Base-by-base conservation (phyloP, 345 rosid species). In the Eucalyptus cloeziana region DNA sequence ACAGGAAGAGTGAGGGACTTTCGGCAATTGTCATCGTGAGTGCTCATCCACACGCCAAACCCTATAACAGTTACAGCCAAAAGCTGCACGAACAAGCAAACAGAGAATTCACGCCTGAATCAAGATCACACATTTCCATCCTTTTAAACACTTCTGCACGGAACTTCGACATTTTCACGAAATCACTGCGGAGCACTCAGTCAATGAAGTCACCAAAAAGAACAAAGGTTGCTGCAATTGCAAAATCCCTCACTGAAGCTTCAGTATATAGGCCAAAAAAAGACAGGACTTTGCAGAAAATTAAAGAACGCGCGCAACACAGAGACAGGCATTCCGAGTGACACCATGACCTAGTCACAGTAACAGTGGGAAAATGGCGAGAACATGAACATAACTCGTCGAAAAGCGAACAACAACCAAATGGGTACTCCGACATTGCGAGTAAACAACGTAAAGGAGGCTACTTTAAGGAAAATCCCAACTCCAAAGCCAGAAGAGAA, bases 31-130 rank as follows among this genome's bases (percentile, higher is more conserved):
- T 97, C 99, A 71, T 95, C 93, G 89, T 96, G 98, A 88, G 97
- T 94, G 94, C 98, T 96, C 98, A 97, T 95, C 99, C 99, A 97
- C 86, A 96, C 97, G 86, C 99, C 99, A 89, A 95, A 96, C 64
- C 95, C 92, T 69, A 96, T 90, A 54, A 97, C 94, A 90, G 94
- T 94, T 88, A 95, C 91, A 51, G 98, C 96, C 92, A 96, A 89
- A 85, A 97, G 94, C 99, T 97, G 93, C 95, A 92, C 86, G 30
- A 76, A 91, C 86, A 86, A 91, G 86, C 19, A 64, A 22, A 58
- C 13, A 80, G 33, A 90, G 10, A 43, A 85, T 27, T 86, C 50
- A 93, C 54, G 64, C 40, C 51, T 13, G 47, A 76, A 76, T 40
- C 85, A 76, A 21, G 85, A 76, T 40, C 85, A 87, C 62, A 69